Evolutionary conservation across 164 flowering plant genomes (phyloP), one percentile per base, ranked within the genome.

Genomic region (grape (Vitis vinifera)): DNA sequence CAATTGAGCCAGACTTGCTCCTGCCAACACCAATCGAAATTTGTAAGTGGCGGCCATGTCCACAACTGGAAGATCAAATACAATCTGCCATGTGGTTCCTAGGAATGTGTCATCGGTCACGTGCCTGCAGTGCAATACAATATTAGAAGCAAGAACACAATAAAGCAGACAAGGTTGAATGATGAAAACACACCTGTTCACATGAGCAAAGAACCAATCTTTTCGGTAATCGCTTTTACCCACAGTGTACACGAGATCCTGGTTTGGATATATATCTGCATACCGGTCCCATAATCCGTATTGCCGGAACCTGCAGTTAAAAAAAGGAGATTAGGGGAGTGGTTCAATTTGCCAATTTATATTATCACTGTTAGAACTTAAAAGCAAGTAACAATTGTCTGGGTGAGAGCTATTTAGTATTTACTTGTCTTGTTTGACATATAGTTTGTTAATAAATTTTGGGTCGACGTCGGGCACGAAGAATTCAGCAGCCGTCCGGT

Each of bases 161-260:
- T 3, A 9, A 61, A 27, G 7, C 50, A 27, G 63, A 31, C 23
- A 31, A 59, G 9, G 15, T 4, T 51, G 13, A 59, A 44, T 10
- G 56, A 11, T 19, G 14, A 5, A 17, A 15, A 17, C 14, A 29
- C 8, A 86, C 92, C 91, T 86, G 48, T 71, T 77, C 30, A 89
- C 94, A 10, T 89, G 94, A 59, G 90, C 91, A 51, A 76, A 89
- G 64, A 82, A 88, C 94, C 91, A 88, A 66, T 89, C 84, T n/a
- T 55, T 75, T 0, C 16, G 17, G 19, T 81, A 84, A 55, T 80
- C 75, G 63, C 81, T 69, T 27, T 13, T 47, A 2, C 81, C 85
- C 19, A 83, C 75, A 0, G 62, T 73, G 77, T 76, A 89, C 3
- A 79, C 66, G 8, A 86, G 82, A 68, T 89, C 94, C 5, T 65